phyloP scores from a whole-genome alignment of 495 filamentous ascomycete species.

The Penicillium paradoxum region DNA sequence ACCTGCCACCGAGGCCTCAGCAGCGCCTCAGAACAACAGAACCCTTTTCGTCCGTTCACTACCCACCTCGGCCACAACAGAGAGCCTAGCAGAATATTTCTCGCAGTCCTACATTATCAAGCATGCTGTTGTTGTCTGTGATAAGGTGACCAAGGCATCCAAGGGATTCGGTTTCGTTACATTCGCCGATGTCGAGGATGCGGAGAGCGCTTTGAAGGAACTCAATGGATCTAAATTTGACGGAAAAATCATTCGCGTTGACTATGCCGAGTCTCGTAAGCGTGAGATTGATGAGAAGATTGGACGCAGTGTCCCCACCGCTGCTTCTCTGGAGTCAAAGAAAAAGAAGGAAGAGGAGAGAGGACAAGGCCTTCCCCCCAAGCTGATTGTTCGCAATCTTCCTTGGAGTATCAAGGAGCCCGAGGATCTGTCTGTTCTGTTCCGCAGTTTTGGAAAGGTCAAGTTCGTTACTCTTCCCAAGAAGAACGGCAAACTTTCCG shows the following conservation, averaged over 20 bases:
- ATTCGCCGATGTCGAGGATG: slow-evolving; percentile 89
- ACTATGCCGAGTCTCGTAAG: slow-evolving; percentile 80
- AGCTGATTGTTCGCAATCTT: slow-evolving; percentile 90
- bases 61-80: slow-evolving; percentile 70
- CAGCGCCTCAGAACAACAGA: slow-evolving; percentile 43
- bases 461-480: slow-evolving; percentile 77
- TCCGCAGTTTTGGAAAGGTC: slow-evolving; percentile 84
- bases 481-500: slow-evolving; percentile 63
- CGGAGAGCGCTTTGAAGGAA: slow-evolving; percentile 68
- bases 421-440: slow-evolving; percentile 70
- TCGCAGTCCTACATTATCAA: slow-evolving; percentile 92
- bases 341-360: slow-evolving; percentile 51
- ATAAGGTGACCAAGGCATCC: slow-evolving; percentile 74
- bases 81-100: slow-evolving; percentile 78
- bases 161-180: slow-evolving; percentile 96
- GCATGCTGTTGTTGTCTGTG: slow-evolving; percentile 81
- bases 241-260: slow-evolving; percentile 76
- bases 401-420: slow-evolving; percentile 91
- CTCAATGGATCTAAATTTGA: slow-evolving; percentile 68
- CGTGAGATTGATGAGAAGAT: slow-evolving; percentile 55
- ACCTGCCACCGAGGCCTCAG: slow-evolving; percentile 18
- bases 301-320: slow-evolving; percentile 44
- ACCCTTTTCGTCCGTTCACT: slow-evolving; percentile 90
- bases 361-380: slow-evolving; percentile 60
- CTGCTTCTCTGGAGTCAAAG: slow-evolving; percentile 49